A percentile compares a stretch with the other conserved stretches of the same genome.
These are phyloP conservation scores for Aspergillus versicolor DNA, from an alignment of 2,329 filamentous ascomycete species.

Conservation along the genomic window DNA sequence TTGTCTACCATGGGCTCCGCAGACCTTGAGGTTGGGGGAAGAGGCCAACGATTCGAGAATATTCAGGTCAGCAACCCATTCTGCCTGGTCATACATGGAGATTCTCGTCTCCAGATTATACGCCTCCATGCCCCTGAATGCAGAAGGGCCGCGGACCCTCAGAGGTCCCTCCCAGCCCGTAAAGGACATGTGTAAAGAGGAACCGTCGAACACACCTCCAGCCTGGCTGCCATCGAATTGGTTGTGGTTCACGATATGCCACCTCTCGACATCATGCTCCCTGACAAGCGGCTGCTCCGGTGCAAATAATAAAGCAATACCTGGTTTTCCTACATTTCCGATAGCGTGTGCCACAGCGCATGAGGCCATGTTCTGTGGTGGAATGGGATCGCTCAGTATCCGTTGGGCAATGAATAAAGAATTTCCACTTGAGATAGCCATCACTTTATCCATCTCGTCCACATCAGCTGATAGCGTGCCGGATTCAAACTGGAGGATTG, in stretches of 20 bases:
- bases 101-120: neutral
- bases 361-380: neutral
- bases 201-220: constrained; percentile 3
- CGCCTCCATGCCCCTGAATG: neutral
- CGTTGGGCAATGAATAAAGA: constrained; percentile 8
- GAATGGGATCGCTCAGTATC: constrained; percentile 4
- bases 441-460: neutral
- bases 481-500: constrained; percentile 5
- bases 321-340: constrained; percentile 8
- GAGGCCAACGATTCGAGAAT: neutral
- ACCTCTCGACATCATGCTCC: constrained; percentile 8
- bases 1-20: neutral
- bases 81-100: constrained; percentile 1
- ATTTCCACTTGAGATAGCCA: constrained; percentile 7
- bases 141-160: neutral
- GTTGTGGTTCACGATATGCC: constrained; percentile 10
- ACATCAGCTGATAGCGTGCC: neutral
- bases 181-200: constrained; percentile 11
- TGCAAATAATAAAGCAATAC: constrained; percentile 3
- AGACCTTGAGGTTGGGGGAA: neutral
- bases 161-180: constrained; percentile 11
- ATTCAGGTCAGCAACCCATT: constrained; percentile 1
- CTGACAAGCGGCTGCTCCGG: neutral
- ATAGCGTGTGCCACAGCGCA: constrained; percentile 6
- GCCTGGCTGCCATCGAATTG: constrained; percentile 2